Conservation (phyloP, 2,329 filamentous ascomycete species). For the Kalmusia sp. region DNA sequence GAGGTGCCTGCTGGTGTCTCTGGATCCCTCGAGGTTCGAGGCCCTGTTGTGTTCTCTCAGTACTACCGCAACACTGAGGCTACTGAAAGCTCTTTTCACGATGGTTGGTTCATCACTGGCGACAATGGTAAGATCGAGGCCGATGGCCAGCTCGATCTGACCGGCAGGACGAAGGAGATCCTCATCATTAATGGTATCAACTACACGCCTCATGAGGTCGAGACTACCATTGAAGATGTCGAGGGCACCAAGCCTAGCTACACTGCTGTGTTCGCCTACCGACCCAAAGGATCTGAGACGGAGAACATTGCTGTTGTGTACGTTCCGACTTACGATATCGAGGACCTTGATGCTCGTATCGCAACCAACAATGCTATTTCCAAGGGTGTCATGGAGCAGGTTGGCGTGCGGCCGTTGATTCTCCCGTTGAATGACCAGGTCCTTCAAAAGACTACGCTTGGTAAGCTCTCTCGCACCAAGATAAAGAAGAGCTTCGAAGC, state of each 20-base stretch:
- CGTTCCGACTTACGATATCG: background rate
- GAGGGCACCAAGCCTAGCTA: conserved; percentile 14
- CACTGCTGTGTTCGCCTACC: background rate
- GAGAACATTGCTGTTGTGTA: too few relatives aligned
- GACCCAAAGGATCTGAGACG: background rate
- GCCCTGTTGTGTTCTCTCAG: conserved; percentile 48
- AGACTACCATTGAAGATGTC: conserved; percentile 27
- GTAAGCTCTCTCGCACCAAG: conserved; percentile 52
- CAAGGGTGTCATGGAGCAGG: too few relatives aligned
- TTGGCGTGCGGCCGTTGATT: too few relatives aligned
- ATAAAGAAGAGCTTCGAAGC: conserved; percentile 34
- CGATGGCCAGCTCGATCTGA: conserved; percentile 23
- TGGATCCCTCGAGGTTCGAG: conserved; percentile 32
- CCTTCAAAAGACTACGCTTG: conserved; percentile 47
- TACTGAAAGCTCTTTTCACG: conserved; percentile 27
- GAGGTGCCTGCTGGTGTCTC: conserved; percentile 14
- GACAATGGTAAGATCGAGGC: conserved; percentile 32
- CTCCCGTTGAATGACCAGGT: background rate
- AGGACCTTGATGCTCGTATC: background rate
- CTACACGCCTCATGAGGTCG: conserved; percentile 22
- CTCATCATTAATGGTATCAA: conserved; percentile 38
- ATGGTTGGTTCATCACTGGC: conserved; percentile 34
- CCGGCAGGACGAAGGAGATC: conserved; percentile 31
- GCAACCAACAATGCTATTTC: too few relatives aligned
- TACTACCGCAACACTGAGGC: conserved; percentile 42